Base-by-base conservation (phyloP, 768 basidiomycete species). In the Kwoniella dendrophila region DNA sequence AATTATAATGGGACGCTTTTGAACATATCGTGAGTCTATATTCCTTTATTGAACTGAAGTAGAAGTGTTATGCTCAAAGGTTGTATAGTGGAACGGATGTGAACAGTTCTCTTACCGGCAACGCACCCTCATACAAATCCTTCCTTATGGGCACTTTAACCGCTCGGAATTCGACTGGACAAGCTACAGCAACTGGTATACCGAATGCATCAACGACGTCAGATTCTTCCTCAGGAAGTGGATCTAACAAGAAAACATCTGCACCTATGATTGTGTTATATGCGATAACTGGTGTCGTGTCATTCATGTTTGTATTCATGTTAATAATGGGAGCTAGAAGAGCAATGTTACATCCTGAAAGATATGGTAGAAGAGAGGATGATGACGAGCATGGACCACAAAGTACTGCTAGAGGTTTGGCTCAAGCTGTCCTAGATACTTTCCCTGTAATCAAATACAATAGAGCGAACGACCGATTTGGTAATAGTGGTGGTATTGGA, bases 391-490 rank as follows among this genome's bases (percentile, higher is more conserved):
- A 83, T 36, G 88, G 88, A 2, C 63, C 75, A 2, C 81, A 81
- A 60, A 87, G 86, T 51, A 86, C 90, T 3, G 88, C 91, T 0
- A 82, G 85, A n/a, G 93, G 93, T 6, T 83, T 98, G 52, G 89
- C 90, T 1, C 86, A 90, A 20, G 95, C 95, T 20, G 93, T 98
- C 59, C 82, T 98, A 56, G 94, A 98, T 69, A 96, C 93, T 2
- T 98, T 98, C 81, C 93, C 94, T 3, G 81, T 96, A 64, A 87
- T 95, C 80, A 92, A 92, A 77, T 98, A 93, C 70, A 64, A 65
- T 18, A 43, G 76, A 71, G 52, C 50, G 20, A 36, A 40, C 18
- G 26, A 33, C 32, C 38, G 47, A 20, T 51, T 10, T 18, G 40
- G 40, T 40, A 51, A 8, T 45, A 44, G 44, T 8, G n/a, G n/a